Evolutionary conservation across 345 rosid species (phyloP).

Genomic region (Lepidium didymum): DNA sequence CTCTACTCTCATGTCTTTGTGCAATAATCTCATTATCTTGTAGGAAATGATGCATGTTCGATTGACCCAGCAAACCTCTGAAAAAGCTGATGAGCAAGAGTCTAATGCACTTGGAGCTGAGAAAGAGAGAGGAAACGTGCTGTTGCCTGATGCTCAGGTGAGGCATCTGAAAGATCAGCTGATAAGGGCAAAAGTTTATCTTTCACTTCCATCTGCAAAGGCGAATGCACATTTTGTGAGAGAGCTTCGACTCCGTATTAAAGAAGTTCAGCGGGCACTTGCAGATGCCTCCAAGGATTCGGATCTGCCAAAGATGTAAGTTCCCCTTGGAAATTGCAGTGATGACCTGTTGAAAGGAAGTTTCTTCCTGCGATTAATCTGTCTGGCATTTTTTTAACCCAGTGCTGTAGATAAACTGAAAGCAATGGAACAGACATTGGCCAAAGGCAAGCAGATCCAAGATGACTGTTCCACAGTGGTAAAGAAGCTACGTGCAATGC

Average conservation of each 20-base stretch:
- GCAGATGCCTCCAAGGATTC: conserved; percentile 75
- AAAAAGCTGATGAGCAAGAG: conserved; percentile 29
- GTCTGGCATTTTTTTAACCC: conserved; percentile 11
- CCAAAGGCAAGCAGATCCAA: conserved; percentile 79
- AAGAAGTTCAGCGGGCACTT: conserved; percentile 73
- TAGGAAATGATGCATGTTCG: conserved; percentile 32
- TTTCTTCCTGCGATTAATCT: background rate
- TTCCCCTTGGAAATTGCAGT: background rate
- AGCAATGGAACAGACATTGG: conserved; percentile 82
- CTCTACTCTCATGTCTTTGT: background rate
- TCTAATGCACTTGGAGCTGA: conserved; percentile 23
- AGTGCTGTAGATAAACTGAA: conserved; percentile 71
- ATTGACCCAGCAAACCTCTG: conserved; percentile 28
- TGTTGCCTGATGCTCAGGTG: conserved; percentile 54
- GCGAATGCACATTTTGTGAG: conserved; percentile 60
- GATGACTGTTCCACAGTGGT: conserved; percentile 83
- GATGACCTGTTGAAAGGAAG: background rate
- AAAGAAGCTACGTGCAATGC: conserved; percentile 95
- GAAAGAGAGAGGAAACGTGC: conserved; percentile 32
- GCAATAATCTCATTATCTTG: background rate
- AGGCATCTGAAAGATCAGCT: conserved; percentile 87
- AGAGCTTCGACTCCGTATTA: conserved; percentile 79
- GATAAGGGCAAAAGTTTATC: conserved; percentile 80
- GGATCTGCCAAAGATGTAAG: conserved; percentile 72
- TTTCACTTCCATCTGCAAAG: conserved; percentile 70